These are phyloP conservation scores for Rhizodiscina lignyota DNA, from an alignment of 495 filamentous ascomycete species.

Conservation along the genomic window DNA sequence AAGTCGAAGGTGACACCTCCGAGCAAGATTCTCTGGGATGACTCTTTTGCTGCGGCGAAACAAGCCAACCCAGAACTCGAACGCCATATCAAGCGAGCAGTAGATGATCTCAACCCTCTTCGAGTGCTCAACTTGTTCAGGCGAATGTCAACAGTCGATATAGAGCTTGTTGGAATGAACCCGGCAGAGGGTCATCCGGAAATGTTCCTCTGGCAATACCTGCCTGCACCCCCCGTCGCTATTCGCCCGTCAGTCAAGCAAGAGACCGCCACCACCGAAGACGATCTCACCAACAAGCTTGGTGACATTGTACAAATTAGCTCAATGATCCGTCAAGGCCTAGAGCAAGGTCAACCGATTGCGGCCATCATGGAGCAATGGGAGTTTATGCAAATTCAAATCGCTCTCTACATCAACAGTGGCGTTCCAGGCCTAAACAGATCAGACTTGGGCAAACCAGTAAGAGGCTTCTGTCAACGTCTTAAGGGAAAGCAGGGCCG, in stretches of 20 bases:
- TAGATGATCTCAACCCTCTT: slow-evolving; percentile 86
- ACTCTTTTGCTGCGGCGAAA: slow-evolving; percentile 62
- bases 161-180: slow-evolving; percentile 78
- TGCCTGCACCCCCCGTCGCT: slow-evolving; percentile 83
- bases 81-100: slow-evolving; percentile 72
- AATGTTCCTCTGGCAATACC: slow-evolving; percentile 95
- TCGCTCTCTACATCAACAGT: slow-evolving; percentile 95
- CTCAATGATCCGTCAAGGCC: slow-evolving; percentile 58
- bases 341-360: slow-evolving; percentile 67
- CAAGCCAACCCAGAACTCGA: slow-evolving; percentile 66
- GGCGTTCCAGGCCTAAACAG: slow-evolving; percentile 78
- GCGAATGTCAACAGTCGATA: slow-evolving; percentile 67
- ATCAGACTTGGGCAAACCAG: slow-evolving; percentile 59
- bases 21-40: slow-evolving; percentile 67
- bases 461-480: slow-evolving; percentile 85
- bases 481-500: slow-evolving; percentile 95
- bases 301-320: slow-evolving; percentile 87
- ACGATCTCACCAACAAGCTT: slow-evolving; percentile 88
- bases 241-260: slow-evolving; percentile 88
- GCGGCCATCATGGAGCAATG: slow-evolving; percentile 93
- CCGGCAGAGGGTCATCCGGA: slow-evolving; percentile 78
- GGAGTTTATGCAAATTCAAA: slow-evolving; percentile 88
- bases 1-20: slow-evolving; percentile 64
- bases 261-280: slow-evolving; percentile 81
- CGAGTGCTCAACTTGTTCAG: slow-evolving; percentile 81